phyloP scores from a whole-genome alignment of 2,329 filamentous ascomycete species.

The Alternaria sp. region DNA sequence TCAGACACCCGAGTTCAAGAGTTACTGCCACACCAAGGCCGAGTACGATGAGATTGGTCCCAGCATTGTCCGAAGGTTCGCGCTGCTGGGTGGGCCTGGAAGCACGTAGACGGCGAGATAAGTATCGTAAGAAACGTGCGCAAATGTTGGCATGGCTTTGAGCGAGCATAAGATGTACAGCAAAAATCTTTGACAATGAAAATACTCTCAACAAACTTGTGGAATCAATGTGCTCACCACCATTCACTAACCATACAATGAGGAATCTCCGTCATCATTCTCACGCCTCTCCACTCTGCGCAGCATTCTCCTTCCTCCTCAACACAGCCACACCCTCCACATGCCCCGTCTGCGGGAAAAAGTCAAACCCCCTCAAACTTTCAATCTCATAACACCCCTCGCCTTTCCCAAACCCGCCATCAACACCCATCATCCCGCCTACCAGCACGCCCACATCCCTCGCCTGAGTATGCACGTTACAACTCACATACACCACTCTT shows the following conservation, averaged over 20 bases:
- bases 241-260: not conserved
- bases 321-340: constrained; percentile 71
- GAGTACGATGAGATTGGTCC: constrained; percentile 93
- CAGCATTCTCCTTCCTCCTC: constrained; percentile 47
- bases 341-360: constrained; percentile 87
- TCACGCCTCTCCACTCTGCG: not conserved
- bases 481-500: constrained; percentile 91
- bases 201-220: constrained; percentile 9
- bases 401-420: constrained; percentile 47
- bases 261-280: not conserved
- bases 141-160: constrained; percentile 17
- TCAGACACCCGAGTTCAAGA: constrained; percentile 97
- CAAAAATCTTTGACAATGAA: constrained; percentile 27
- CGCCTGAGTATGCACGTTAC: constrained; percentile 97
- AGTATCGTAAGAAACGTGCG: not conserved
- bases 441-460: constrained; percentile 90
- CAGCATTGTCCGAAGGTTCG: constrained; percentile 93
- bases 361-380: constrained; percentile 91
- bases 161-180: constrained; percentile 25
- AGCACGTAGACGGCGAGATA: constrained; percentile 64
- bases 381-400: constrained; percentile 78
- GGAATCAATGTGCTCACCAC: not conserved
- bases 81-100: constrained; percentile 89
- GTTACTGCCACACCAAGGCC: constrained; percentile 86
- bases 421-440: constrained; percentile 64